Evolutionary conservation across 495 filamentous ascomycete genomes (phyloP).

Genomic region (Neurospora tetrasperma): DNA sequence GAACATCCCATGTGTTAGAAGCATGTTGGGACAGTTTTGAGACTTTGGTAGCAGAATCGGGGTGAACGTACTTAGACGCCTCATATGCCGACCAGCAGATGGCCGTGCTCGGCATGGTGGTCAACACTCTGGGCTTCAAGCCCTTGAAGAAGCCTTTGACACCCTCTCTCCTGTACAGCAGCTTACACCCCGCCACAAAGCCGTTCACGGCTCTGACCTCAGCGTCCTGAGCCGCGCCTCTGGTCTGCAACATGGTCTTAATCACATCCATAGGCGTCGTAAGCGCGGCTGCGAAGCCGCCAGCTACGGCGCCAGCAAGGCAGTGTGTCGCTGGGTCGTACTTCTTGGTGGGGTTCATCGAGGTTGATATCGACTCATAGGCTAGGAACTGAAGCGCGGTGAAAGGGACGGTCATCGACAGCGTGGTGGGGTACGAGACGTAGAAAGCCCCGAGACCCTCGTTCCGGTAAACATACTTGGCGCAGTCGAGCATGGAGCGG

Average conservation of each 20-base stretch:
- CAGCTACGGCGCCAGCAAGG: constrained; percentile 80
- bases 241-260: constrained; percentile 92
- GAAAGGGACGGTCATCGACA: constrained; percentile 98
- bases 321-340: constrained; percentile 94
- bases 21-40: not conserved
- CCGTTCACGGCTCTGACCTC: constrained; percentile 81
- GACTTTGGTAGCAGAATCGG: not conserved
- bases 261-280: constrained; percentile 96
- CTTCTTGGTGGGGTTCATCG: constrained; percentile 71
- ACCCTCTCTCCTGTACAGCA: constrained; percentile 79
- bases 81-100: constrained; percentile 87
- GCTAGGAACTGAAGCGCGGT: constrained; percentile 93
- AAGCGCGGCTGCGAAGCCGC: constrained; percentile 83
- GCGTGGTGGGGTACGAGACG: constrained; percentile 93
- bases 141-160: constrained; percentile 85
- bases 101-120: constrained; percentile 95
- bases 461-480: constrained; percentile 68
- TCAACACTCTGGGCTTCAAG: constrained; percentile 80
- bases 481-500: constrained; percentile 74
- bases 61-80: constrained; percentile 42
- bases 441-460: constrained; percentile 94
- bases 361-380: constrained; percentile 91
- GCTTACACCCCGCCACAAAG: constrained; percentile 66
- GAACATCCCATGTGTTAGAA: constrained; percentile 7
- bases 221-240: constrained; percentile 66